These are phyloP conservation scores for Ceratocystis harringtonii DNA, from an alignment of 2,329 filamentous ascomycete species.

Conservation along the genomic window DNA sequence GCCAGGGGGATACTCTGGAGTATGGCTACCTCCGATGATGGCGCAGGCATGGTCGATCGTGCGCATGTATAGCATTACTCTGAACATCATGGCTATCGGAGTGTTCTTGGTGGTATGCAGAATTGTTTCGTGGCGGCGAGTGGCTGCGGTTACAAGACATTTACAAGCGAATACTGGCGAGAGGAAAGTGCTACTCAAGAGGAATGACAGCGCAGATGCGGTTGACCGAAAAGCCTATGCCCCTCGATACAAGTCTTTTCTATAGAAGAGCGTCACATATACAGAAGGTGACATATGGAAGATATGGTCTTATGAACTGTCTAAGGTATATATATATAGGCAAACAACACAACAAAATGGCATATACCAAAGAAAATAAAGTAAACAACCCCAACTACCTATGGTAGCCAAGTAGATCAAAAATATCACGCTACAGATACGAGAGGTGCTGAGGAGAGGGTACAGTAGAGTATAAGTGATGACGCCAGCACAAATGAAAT, in stretches of 20 bases:
- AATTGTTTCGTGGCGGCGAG: not conserved
- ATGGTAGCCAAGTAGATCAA: not conserved
- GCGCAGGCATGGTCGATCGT: not conserved
- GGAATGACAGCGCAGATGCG: not conserved
- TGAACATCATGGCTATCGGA: not conserved
- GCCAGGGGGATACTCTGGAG: not conserved
- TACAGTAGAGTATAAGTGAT: not conserved
- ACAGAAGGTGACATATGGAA: not conserved
- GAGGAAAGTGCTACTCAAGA: slow-evolving; percentile 1
- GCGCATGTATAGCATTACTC: not conserved
- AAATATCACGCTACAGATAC: not conserved
- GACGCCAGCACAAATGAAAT: not conserved
- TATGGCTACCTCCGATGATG: not conserved
- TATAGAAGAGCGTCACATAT: not conserved
- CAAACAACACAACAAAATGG: not conserved
- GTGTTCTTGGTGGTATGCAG: not conserved
- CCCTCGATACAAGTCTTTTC: slow-evolving; percentile 1
- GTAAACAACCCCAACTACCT: not conserved
- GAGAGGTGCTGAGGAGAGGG: not conserved
- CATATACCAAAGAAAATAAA: not conserved
- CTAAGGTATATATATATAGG: not conserved
- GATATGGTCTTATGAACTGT: not conserved
- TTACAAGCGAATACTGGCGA: not conserved
- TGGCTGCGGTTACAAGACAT: not conserved
- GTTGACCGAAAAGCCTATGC: not conserved